phyloP scores from a whole-genome alignment of 805 yeast species.

The Wickerhamiella galacta region DNA sequence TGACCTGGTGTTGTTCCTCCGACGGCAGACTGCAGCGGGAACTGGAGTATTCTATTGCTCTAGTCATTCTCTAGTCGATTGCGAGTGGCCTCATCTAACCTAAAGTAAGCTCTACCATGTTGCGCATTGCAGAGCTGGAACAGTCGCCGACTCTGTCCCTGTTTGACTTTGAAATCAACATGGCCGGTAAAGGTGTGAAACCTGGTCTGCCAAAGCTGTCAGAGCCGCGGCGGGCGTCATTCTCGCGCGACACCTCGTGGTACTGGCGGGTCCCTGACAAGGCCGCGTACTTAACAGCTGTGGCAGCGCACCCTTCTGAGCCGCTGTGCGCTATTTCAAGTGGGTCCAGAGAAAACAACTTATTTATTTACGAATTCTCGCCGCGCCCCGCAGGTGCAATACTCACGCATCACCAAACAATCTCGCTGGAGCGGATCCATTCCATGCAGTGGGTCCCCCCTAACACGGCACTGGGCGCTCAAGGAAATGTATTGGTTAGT shows the following conservation, averaged over 20 bases:
- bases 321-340: constrained; percentile 39
- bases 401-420: constrained; percentile 42
- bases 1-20: no score
- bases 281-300: constrained; percentile 19
- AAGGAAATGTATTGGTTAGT: constrained; percentile 35
- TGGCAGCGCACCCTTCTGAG: constrained; percentile 22
- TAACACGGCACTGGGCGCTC: constrained; percentile 18
- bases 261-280: constrained; percentile 27
- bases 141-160: no score
- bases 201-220: no score
- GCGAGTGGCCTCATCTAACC: no score
- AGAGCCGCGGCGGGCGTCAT: no score
- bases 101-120: no score
- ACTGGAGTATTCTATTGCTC: no score
- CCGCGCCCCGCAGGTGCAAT: constrained; percentile 18
- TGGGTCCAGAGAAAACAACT: constrained; percentile 30
- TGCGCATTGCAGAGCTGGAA: no score
- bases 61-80: no score
- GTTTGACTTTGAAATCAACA: no score
- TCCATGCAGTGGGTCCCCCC: constrained; percentile 29
- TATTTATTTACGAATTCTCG: constrained; percentile 37
- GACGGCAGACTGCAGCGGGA: no score
- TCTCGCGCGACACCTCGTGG: constrained; percentile 12
- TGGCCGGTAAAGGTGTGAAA: no score
- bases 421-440: constrained; percentile 36